phyloP scores from a whole-genome alignment of 768 basidiomycete species.

The Holtermanniella nyarrowii region DNA sequence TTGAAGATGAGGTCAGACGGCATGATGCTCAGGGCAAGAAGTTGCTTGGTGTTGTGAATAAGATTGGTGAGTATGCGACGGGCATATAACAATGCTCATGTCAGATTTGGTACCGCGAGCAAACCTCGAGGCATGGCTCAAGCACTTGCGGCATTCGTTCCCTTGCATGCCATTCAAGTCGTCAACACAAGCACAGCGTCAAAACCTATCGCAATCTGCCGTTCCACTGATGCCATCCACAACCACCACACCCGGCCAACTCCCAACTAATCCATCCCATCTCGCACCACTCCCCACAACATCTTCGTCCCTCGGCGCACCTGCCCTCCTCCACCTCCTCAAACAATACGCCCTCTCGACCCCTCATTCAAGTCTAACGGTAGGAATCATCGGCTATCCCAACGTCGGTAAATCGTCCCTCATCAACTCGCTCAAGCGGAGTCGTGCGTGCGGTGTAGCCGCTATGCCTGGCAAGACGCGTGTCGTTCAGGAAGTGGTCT shows the following conservation, averaged over 20 bases:
- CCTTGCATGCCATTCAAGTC: slow-evolving; percentile 88
- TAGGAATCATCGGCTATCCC: slow-evolving; percentile 42
- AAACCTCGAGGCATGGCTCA: slow-evolving; percentile 83
- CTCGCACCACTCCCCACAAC: slow-evolving; percentile 29
- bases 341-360: slow-evolving; percentile 47
- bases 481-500: slow-evolving; percentile 76
- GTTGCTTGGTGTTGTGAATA: slow-evolving; percentile 88
- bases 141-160: slow-evolving; percentile 79
- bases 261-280: slow-evolving; percentile 5
- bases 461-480: slow-evolving; percentile 91
- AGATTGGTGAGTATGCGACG: slow-evolving; percentile 65
- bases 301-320: slow-evolving; percentile 43
- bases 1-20: slow-evolving; percentile 85
- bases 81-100: neutral
- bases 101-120: slow-evolving; percentile 81
- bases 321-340: slow-evolving; percentile 58
- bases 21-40: slow-evolving; percentile 82
- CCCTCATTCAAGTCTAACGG: slow-evolving; percentile 40
- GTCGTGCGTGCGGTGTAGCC: slow-evolving; percentile 64
- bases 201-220: slow-evolving; percentile 55
- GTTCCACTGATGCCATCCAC: slow-evolving; percentile 22
- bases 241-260: slow-evolving; percentile 16
- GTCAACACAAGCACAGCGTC: slow-evolving; percentile 64
- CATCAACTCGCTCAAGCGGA: slow-evolving; percentile 42
- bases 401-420: slow-evolving; percentile 42